A percentile compares a stretch with the other conserved stretches of the same genome.
Conservation (phyloP, 1,139 yeast genomes). For the Blastobotrys malaysiensis region DNA sequence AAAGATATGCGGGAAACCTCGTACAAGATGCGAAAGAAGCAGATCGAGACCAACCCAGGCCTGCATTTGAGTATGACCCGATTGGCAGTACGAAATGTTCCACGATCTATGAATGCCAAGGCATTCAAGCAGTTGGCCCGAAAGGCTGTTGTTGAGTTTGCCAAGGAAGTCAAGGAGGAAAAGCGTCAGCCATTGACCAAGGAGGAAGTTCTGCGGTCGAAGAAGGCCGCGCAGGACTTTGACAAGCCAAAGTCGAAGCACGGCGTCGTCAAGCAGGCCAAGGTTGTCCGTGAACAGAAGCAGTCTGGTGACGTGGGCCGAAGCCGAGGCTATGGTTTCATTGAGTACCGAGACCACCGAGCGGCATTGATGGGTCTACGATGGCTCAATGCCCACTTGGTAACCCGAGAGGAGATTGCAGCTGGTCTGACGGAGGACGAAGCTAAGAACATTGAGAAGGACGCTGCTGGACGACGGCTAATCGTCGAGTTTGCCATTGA, state of each 20-base stretch:
- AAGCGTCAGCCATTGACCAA: conserved; percentile 79
- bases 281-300: conserved; percentile 86
- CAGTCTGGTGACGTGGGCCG: conserved; percentile 85
- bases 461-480: conserved; percentile 57
- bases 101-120: conserved; percentile 85
- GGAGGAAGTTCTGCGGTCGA: conserved; percentile 82
- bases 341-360: conserved; percentile 90
- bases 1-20: conserved; percentile 87
- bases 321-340: conserved; percentile 94
- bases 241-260: conserved; percentile 51
- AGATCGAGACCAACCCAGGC: conserved; percentile 83
- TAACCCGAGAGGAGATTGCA: conserved; percentile 59
- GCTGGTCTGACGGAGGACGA: conserved; percentile 70
- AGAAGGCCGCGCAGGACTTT: conserved; percentile 55
- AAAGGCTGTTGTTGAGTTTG: conserved; percentile 91
- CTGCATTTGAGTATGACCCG: conserved; percentile 89
- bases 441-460: conserved; percentile 43
- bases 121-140: conserved; percentile 88
- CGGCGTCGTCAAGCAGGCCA: conserved; percentile 92
- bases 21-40: conserved; percentile 79
- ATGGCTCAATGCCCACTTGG: conserved; percentile 94
- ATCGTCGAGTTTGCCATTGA: conserved; percentile 96
- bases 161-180: conserved; percentile 76
- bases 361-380: conserved; percentile 93
- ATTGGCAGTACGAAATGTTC: conserved; percentile 87